Evolutionary conservation across 169 alveolate species (phyloP).

Genomic region (Perkinsus marinus): DNA sequence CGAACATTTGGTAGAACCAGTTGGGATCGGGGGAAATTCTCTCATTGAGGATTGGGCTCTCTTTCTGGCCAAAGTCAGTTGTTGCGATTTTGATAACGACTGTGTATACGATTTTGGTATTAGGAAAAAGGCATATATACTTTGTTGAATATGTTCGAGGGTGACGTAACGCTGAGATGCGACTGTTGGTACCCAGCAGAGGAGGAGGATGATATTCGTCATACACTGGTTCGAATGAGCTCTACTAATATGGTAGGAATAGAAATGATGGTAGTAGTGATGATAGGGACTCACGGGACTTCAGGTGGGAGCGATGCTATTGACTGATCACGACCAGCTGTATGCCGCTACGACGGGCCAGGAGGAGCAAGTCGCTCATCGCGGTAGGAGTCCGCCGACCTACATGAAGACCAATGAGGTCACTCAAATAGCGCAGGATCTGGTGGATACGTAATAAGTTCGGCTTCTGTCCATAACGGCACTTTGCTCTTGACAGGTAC

Average conservation of each 20-base stretch:
- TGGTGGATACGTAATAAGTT: not conserved
- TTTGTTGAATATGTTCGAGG: conserved; percentile 75
- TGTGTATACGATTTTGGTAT: conserved; percentile 18
- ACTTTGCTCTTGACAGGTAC: conserved; percentile 86
- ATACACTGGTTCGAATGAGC: conserved; percentile 19
- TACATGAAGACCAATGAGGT: conserved; percentile 80
- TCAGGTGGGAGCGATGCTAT: not conserved
- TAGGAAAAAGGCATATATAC: conserved; percentile 84
- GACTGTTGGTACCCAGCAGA: conserved; percentile 88
- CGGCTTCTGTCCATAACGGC: not conserved
- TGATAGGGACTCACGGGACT: not conserved
- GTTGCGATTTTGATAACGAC: not conserved
- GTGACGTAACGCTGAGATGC: conserved; percentile 78
- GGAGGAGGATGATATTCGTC: conserved; percentile 70
- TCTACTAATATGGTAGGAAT: not conserved
- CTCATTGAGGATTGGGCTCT: conserved; percentile 80
- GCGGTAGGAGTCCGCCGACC: conserved; percentile 76
- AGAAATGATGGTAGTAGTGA: too few species aligned
- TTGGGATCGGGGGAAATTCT: conserved; percentile 41
- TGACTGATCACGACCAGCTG: not conserved
- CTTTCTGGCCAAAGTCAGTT: conserved; percentile 28
- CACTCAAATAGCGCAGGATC: conserved; percentile 25
- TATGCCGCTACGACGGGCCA: not conserved
- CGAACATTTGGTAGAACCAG: not conserved
- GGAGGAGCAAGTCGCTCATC: not conserved